Conservation (phyloP, 306 rosid genomes). For the Leucaena leucocephala region DNA sequence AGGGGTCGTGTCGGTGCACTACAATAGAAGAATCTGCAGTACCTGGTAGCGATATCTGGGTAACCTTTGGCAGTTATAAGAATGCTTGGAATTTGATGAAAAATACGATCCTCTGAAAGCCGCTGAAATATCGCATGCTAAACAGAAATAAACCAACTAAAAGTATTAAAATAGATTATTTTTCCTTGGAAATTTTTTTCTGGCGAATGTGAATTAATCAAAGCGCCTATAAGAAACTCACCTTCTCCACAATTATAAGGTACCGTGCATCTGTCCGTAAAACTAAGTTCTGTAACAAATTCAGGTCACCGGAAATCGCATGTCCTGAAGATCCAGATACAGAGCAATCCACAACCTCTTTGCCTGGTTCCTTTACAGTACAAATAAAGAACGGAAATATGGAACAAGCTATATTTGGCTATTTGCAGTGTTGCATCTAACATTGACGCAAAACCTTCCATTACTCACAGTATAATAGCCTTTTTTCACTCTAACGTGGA, state of each 20-base stretch:
- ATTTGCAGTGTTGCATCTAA: slow-evolving; percentile 24
- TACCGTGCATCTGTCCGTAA: slow-evolving; percentile 81
- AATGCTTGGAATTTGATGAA: slow-evolving; percentile 86
- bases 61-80: slow-evolving; percentile 94
- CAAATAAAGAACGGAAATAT: slow-evolving; percentile 5
- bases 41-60: slow-evolving; percentile 95
- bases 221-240: slow-evolving; percentile 33
- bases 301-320: slow-evolving; percentile 76
- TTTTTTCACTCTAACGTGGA: neutral
- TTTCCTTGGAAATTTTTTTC: neutral
- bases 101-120: slow-evolving; percentile 73
- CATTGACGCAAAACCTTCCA: slow-evolving; percentile 10
- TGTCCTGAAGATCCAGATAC: slow-evolving; percentile 79
- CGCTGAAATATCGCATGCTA: slow-evolving; percentile 90
- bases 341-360: slow-evolving; percentile 75
- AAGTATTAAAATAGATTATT: neutral
- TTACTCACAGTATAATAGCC: neutral
- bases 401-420: neutral
- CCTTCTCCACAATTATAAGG: slow-evolving; percentile 86
- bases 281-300: slow-evolving; percentile 53
- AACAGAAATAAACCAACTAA: slow-evolving; percentile 37
- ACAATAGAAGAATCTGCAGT: slow-evolving; percentile 9
- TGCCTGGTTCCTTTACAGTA: slow-evolving; percentile 68
- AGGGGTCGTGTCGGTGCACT: neutral
- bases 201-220: slow-evolving; percentile 28